Evolutionary conservation across 148 eudicot species (phyloP), one percentile per base, ranked within the genome.

Genomic region (Nepenthes gracilis): DNA sequence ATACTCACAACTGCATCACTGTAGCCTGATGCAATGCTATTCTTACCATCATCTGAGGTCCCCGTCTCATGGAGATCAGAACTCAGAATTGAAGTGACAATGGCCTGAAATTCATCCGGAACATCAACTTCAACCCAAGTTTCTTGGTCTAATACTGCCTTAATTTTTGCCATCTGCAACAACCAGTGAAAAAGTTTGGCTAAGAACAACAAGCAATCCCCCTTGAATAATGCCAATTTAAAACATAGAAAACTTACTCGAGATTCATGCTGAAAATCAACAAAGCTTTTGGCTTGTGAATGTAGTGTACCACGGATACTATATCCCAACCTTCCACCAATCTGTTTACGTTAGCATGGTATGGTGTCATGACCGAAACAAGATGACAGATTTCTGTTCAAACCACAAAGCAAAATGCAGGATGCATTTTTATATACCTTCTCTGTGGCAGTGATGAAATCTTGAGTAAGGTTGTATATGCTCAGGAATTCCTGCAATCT

Each of bases 321-420:
- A 78, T 86, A 89, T 65, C 97, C 99, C 83, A 89, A 81, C 86
- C 99, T 94, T 81, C 99, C 99, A 81, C 99, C 97, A 68, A 89
- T 89, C 99, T 94, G 92, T 63, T 65, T 54, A 74, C 61, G 67
- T 71, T 54, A 68, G 64, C 66, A 80, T 58, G 36, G 66, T 47
- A 61, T 59, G 54, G 56, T 54, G 74, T 76, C 68, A 80, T 60
- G 47, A 72, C 43, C 74, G 72, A 52, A 66, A 60, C 67, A 13
- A 58, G 63, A 47, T 57, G 5, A 35, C 58, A 5, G 38, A 32
- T 9, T 4, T 1, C 32, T 34, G 12, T 15, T n/a, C 36, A 59
- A 54, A 60, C 11, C 66, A 52, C 38, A 36, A 57, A 53, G 35
- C 33, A 60, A 52, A 60, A 54, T 1, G 36, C 36, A 4, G 65